Base-by-base conservation (phyloP, 495 filamentous ascomycete species). In the Xylaria castorea region DNA sequence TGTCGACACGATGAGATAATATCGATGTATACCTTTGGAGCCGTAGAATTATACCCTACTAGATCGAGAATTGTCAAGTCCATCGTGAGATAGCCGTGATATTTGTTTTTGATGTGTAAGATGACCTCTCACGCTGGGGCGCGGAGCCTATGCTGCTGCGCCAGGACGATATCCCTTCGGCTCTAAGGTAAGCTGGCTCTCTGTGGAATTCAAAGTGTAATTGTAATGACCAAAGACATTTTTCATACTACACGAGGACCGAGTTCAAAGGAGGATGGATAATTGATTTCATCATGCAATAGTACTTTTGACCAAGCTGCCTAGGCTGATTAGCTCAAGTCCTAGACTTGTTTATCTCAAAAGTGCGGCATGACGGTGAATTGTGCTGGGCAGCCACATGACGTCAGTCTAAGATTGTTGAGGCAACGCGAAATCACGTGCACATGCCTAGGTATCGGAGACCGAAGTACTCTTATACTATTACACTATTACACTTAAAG, bases 11-110 rank as follows among this genome's bases (percentile, higher is more conserved):
- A 66, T 38, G 64, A 38, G 42, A 8, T 32, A 22, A 7, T 7
- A 50, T 68, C 22, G 25, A 42, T 5, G 32, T 12, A 32, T 71
- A 71, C 69, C 69, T 71, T 34, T n/a, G 69, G 69, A 57, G 4
- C 34, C 8, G 62, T 32, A 30, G 61, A 22, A 9, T 46, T 50
- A 18, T 34, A 34, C 8, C 46, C 48, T 36, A 25, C 57, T 18
- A 25, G 2, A 18, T 38, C 57, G 16, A n/a, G 27, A 32, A 53
- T 63, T n/a, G 30, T 53, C 44, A 32, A 64, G 25, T 32, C 51
- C 69, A 65, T 46, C 12, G 12, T 42, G 18, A 44, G 7, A 40
- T 38, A 5, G 46, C 8, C 22, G 30, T 51, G 2, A 2, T 14
- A 30, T 22, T 38, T 9, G 9, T 42, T 55, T 6, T 25, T 44